Conservation (phyloP, 2,329 filamentous ascomycete genomes). For the Aspergillus eucalypticola region DNA sequence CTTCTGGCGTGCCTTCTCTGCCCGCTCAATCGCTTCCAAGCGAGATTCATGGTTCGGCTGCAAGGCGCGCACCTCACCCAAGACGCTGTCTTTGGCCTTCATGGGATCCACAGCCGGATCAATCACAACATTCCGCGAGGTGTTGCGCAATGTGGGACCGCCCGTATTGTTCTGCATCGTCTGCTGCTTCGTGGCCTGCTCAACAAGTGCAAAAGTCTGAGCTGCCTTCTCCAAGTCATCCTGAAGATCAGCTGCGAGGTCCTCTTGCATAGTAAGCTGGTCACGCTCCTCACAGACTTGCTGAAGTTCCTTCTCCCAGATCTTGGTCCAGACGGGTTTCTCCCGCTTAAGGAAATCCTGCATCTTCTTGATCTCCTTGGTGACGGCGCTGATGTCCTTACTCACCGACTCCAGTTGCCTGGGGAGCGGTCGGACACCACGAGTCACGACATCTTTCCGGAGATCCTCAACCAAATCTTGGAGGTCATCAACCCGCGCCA, state of each 20-base stretch:
- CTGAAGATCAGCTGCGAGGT: slow-evolving; percentile 85
- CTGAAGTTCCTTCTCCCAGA: slow-evolving; percentile 97
- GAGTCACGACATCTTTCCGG: slow-evolving; percentile 91
- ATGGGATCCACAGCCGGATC: slow-evolving; percentile 66
- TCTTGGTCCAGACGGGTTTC: slow-evolving; percentile 97
- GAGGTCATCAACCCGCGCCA: slow-evolving; percentile 91
- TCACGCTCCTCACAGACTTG: slow-evolving; percentile 94
- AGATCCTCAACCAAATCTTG: slow-evolving; percentile 96
- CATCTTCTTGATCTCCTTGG: slow-evolving; percentile 88
- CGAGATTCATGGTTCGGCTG: slow-evolving; percentile 92
- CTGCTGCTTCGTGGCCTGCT: slow-evolving; percentile 98
- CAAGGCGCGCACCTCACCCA: slow-evolving; percentile 89
- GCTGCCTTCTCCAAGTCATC: slow-evolving; percentile 94
- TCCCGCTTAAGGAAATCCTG: slow-evolving; percentile 88
- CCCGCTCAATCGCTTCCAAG: slow-evolving; percentile 94
- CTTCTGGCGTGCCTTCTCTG: slow-evolving; percentile 85
- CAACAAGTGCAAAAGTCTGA: slow-evolving; percentile 90
- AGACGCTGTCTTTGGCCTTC: slow-evolving; percentile 84
- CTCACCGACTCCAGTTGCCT: slow-evolving; percentile 85
- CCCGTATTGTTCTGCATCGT: slow-evolving; percentile 64
- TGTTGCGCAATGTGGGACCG: slow-evolving; percentile 47
- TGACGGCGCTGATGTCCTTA: slow-evolving; percentile 80
- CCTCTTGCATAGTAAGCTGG: slow-evolving; percentile 93
- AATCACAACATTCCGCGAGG: slow-evolving; percentile 53
- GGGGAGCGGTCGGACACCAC: slow-evolving; percentile 86